Evolutionary conservation across 2,329 filamentous ascomycete genomes (phyloP).

Genomic region (Aspergillus sergii): DNA sequence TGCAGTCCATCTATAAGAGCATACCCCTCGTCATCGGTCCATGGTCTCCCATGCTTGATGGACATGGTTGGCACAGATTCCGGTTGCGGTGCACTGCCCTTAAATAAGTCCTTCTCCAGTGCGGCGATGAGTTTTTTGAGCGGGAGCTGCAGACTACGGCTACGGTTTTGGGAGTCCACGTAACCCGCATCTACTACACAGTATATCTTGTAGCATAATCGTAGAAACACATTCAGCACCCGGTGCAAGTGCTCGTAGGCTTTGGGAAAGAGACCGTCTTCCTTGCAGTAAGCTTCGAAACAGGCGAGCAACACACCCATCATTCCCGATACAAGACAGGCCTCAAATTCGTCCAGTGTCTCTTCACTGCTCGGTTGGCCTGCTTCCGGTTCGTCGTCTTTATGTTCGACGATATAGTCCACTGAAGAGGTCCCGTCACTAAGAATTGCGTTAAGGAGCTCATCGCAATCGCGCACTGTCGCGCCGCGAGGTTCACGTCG

Average conservation of each 20-base stretch:
- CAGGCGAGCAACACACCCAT: constrained; percentile 20
- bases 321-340: constrained; percentile 21
- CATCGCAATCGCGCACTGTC: constrained; percentile 9
- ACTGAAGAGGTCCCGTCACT: constrained; percentile 15
- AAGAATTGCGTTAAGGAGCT: neutral
- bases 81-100: neutral
- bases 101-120: constrained; percentile 6
- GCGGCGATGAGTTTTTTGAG: constrained; percentile 18
- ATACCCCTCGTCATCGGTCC: constrained; percentile 26
- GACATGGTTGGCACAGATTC: neutral
- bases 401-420: constrained; percentile 15
- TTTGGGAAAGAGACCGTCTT: constrained; percentile 13
- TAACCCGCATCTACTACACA: constrained; percentile 10
- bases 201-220: constrained; percentile 19
- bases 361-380: constrained; percentile 4
- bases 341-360: constrained; percentile 24
- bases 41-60: constrained; percentile 12
- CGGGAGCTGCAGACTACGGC: constrained; percentile 8
- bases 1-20: constrained; percentile 31
- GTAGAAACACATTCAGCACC: constrained; percentile 20
- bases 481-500: neutral
- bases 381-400: neutral
- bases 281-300: constrained; percentile 23
- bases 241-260: constrained; percentile 20
- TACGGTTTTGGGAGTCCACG: constrained; percentile 10